phyloP scores from a whole-genome alignment of 768 basidiomycete genomes.

The Pleurotus sapidus region DNA sequence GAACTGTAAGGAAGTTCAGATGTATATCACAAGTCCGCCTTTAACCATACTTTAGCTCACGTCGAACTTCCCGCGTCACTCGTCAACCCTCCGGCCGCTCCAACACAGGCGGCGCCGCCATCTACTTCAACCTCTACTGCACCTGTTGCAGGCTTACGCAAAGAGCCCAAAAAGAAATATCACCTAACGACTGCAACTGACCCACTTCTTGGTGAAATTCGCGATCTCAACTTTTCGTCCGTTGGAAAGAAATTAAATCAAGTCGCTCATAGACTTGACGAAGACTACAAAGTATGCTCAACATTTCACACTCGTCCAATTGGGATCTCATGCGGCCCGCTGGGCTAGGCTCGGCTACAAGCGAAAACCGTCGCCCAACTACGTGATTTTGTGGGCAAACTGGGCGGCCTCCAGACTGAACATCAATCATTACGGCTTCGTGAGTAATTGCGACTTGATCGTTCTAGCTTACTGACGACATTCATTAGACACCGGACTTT shows the following conservation, averaged over 20 bases:
- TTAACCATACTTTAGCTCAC: conserved; percentile 47
- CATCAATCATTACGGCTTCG: conserved; percentile 86
- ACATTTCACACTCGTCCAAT: not conserved
- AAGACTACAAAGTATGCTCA: conserved; percentile 78
- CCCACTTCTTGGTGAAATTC: conserved; percentile 75
- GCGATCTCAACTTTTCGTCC: conserved; percentile 90
- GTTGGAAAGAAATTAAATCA: conserved; percentile 80
- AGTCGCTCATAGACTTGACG: conserved; percentile 82
- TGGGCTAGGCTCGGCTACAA: conserved; percentile 68
- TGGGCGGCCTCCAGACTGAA: conserved; percentile 90
- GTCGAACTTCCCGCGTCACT: conserved; percentile 78
- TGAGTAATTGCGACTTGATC: conserved; percentile 37
- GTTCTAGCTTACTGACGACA: conserved; percentile 8
- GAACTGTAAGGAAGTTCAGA: conserved; percentile 61
- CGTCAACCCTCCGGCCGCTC: conserved; percentile 48
- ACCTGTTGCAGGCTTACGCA: conserved; percentile 51
- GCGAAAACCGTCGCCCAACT: conserved; percentile 90
- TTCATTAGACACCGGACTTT: conserved; percentile 81
- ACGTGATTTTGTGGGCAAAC: conserved; percentile 91
- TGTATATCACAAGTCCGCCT: conserved; percentile 7
- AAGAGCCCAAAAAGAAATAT: conserved; percentile 89
- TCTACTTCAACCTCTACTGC: conserved; percentile 36
- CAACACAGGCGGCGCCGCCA: conserved; percentile 35
- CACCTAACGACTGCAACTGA: conserved; percentile 77
- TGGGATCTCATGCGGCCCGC: no score